Evolutionary conservation across 208 protist genomes (phyloP).

Genomic region (Leishmania lainsoni): DNA sequence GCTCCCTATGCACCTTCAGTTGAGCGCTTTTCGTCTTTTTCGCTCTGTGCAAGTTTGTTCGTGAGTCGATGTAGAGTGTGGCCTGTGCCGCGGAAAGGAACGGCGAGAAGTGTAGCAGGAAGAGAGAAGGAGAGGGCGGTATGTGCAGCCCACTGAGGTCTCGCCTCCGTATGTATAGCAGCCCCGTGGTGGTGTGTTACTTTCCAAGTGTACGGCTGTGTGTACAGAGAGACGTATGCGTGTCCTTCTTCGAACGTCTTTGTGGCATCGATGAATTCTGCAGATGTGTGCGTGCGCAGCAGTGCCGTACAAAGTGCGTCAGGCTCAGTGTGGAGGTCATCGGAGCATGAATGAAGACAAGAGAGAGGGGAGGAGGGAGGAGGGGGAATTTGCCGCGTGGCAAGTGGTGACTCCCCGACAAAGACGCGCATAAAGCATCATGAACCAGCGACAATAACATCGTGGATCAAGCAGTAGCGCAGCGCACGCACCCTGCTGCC

Average conservation of each 20-base stretch:
- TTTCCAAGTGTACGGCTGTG: not conserved
- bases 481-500: not conserved
- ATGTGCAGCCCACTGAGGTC: not conserved
- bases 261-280: not conserved
- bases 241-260: not conserved
- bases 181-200: not conserved
- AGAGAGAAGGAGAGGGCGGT: not conserved
- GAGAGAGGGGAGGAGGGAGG: not conserved
- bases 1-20: not conserved
- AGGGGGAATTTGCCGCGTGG: not conserved
- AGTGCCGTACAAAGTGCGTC: not conserved
- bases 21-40: not conserved
- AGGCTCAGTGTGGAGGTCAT: not conserved
- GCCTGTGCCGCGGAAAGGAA: constrained; percentile 7
- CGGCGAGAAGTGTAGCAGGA: not conserved
- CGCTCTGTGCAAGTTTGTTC: not conserved
- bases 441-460: not conserved
- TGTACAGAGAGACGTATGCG: not conserved
- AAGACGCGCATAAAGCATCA: not conserved
- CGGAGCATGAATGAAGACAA: not conserved
- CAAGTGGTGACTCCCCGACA: not conserved
- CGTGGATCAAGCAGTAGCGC: not conserved
- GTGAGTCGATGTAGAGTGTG: constrained; percentile 3
- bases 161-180: not conserved
- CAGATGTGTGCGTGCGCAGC: not conserved